A percentile compares a stretch with the other conserved stretches of the same genome.
Conservation (phyloP, 768 basidiomycete genomes). For the Trametes punicea region DNA sequence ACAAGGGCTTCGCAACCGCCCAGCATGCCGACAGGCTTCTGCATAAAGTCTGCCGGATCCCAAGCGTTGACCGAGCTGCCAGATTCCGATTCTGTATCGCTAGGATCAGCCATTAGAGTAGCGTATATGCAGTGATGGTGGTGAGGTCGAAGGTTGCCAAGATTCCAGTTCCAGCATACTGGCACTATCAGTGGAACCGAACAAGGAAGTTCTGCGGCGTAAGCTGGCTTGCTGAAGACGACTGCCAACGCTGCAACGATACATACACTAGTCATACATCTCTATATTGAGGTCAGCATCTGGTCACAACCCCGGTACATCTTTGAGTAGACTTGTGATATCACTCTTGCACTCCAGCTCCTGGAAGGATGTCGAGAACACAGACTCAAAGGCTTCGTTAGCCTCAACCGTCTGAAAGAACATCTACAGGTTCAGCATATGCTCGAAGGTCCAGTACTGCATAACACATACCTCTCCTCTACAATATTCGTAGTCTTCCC, state of each 20-base stretch:
- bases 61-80: slow-evolving; percentile 23
- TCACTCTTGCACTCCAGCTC: slow-evolving; percentile 27
- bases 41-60: slow-evolving; percentile 14
- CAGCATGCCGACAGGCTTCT: slow-evolving; percentile 1
- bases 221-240: not conserved
- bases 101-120: slow-evolving; percentile 27
- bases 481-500: slow-evolving; percentile 66
- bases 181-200: not conserved
- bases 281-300: not conserved
- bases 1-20: not conserved
- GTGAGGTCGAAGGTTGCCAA: not conserved
- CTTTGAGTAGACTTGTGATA: slow-evolving; percentile 26
- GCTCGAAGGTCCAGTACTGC: not conserved
- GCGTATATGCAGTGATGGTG: not conserved
- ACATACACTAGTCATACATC: not conserved
- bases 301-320: slow-evolving; percentile 23
- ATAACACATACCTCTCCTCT: slow-evolving; percentile 53
- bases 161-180: not conserved
- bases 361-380: slow-evolving; percentile 56
- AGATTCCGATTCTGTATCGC: slow-evolving; percentile 56
- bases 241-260: not conserved
- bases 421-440: not conserved
- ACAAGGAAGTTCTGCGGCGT: not conserved
- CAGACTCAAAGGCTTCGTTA: slow-evolving; percentile 50
- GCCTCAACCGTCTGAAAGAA: slow-evolving; percentile 55